Conservation (phyloP, 495 filamentous ascomycete species). For the Xylaria cubensis region DNA sequence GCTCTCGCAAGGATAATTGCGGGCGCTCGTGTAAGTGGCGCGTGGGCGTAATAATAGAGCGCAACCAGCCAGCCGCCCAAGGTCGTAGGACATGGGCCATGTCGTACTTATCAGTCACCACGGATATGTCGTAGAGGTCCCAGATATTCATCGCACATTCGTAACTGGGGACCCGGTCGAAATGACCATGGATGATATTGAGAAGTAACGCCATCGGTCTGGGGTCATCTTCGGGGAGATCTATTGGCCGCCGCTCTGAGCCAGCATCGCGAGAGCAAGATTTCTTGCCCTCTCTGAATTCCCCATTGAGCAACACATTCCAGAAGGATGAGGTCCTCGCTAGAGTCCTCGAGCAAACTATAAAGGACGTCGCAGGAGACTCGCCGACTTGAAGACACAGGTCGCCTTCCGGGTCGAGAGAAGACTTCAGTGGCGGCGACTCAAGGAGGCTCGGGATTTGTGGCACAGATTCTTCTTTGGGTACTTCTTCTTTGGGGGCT, state of each 20-base stretch:
- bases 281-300: constrained; percentile 30
- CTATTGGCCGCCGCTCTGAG: neutral
- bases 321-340: constrained; percentile 38
- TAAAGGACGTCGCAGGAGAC: constrained; percentile 23
- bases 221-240: neutral
- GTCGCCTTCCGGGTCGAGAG: constrained; percentile 15
- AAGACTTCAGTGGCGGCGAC: neutral
- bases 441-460: neutral
- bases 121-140: neutral
- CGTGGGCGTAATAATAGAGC: neutral
- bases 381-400: constrained; percentile 31
- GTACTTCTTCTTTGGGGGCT: too few species aligned
- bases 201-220: neutral
- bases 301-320: constrained; percentile 39
- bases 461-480: neutral
- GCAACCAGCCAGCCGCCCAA: neutral
- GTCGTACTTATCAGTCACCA: neutral
- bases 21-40: neutral
- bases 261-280: neutral
- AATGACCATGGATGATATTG: neutral
- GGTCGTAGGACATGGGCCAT: neutral
- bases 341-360: constrained; percentile 35
- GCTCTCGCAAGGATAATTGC: neutral
- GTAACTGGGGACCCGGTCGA: neutral
- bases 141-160: neutral